These are phyloP conservation scores for Rosa hybrid DNA, from an alignment of 331 rosid genomes.

Conservation along the genomic window DNA sequence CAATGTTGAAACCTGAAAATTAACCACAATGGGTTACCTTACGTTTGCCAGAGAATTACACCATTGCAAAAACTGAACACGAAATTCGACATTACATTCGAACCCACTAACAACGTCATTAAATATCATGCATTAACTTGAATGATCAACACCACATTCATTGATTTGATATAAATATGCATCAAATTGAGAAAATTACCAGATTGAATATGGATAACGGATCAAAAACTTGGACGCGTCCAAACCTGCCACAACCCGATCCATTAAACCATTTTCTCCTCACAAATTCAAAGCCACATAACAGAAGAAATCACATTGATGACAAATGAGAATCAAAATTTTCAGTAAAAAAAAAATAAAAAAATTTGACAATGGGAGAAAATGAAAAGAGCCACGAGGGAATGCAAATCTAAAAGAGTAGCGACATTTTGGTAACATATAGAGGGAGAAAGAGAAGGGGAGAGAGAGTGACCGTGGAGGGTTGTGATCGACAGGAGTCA, in stretches of 20 bases:
- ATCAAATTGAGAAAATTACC: constrained; percentile 1
- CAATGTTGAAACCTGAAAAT: constrained; percentile 37
- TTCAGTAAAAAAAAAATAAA: background rate
- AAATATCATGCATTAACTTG: background rate
- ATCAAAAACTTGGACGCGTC: constrained; percentile 24
- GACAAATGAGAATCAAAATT: background rate
- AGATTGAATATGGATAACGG: constrained; percentile 13
- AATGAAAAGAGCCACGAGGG: background rate
- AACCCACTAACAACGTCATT: background rate
- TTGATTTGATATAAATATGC: background rate
- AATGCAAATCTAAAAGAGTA: background rate
- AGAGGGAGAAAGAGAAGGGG: no score
- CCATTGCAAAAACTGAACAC: background rate
- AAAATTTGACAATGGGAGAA: constrained; percentile 2
- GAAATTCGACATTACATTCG: background rate
- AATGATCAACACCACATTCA: background rate
- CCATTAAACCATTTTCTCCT: constrained; percentile 6
- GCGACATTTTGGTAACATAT: background rate
- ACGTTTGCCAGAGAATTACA: no score
- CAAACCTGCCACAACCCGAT: constrained; percentile 30
- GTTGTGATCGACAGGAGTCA: constrained; percentile 5
- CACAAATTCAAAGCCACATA: background rate
- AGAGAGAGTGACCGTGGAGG: constrained; percentile 24
- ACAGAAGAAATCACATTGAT: background rate
- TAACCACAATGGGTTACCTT: background rate